These are phyloP conservation scores for Glycine soja DNA, from an alignment of 306 rosid species.

Conservation along the genomic window DNA sequence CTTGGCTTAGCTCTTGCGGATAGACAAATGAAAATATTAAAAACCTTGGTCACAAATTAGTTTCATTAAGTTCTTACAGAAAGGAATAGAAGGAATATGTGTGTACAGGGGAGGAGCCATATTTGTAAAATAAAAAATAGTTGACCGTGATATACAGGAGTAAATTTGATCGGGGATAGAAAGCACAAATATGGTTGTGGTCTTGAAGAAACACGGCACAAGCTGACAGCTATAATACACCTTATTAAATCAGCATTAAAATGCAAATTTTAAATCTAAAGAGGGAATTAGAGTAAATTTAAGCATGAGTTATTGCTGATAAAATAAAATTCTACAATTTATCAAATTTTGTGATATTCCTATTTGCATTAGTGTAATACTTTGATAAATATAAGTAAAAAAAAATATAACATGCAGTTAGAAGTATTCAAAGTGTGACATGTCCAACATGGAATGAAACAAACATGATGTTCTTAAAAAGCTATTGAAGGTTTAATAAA, in stretches of 20 bases:
- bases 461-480: no score
- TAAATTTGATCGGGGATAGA: conserved; percentile 9
- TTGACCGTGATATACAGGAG: not conserved
- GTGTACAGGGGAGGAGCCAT: conserved; percentile 17
- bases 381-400: not conserved
- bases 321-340: not conserved
- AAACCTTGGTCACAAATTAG: no score
- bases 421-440: no score
- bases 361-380: not conserved
- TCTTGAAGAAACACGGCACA: not conserved
- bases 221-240: not conserved
- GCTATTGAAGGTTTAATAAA: no score
- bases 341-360: not conserved
- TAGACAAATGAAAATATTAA: no score
- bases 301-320: not conserved
- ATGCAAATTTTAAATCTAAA: not conserved
- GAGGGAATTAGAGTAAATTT: not conserved
- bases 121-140: conserved; percentile 16
- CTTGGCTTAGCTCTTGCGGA: no score
- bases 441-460: no score
- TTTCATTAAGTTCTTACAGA: conserved; percentile 9
- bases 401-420: no score
- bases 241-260: not conserved
- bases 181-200: no score
- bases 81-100: conserved; percentile 6